phyloP scores from a whole-genome alignment of 768 basidiomycete genomes.

The Pulveroboletus ravenelii region DNA sequence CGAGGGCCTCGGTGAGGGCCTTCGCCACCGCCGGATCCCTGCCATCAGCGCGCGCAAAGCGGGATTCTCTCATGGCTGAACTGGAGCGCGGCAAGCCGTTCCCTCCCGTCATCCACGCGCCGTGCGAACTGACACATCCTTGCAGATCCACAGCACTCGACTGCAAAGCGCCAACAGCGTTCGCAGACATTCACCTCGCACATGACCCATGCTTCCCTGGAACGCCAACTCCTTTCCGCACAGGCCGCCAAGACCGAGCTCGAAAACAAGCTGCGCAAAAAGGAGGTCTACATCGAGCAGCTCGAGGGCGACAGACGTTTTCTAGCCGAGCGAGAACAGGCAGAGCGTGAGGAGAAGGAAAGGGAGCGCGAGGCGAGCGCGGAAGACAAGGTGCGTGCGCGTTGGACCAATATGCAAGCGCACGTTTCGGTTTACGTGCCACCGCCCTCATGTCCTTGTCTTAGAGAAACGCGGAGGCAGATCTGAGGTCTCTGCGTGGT shows the following conservation, averaged over 20 bases:
- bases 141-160: slow-evolving; percentile 60
- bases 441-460: not conserved
- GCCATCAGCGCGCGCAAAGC: slow-evolving; percentile 37
- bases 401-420: not conserved
- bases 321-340: slow-evolving; percentile 62
- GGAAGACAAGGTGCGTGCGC: slow-evolving; percentile 55
- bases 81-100: slow-evolving; percentile 51
- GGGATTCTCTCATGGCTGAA: slow-evolving; percentile 64
- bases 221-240: slow-evolving; percentile 60
- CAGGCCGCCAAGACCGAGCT: slow-evolving; percentile 61
- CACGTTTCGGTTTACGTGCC: not conserved
- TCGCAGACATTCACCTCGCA: slow-evolving; percentile 55
- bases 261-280: slow-evolving; percentile 64
- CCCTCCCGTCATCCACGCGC: not conserved
- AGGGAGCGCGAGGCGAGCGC: slow-evolving; percentile 44
- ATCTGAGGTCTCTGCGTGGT: slow-evolving; percentile 49
- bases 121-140: not conserved
- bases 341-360: slow-evolving; percentile 67
- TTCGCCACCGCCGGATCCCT: not conserved
- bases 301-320: slow-evolving; percentile 68
- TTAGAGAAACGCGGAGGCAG: slow-evolving; percentile 47
- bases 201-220: slow-evolving; percentile 57
- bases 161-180: slow-evolving; percentile 66
- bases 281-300: slow-evolving; percentile 55
- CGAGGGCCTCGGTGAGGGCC: not conserved